Evolutionary conservation across 495 filamentous ascomycete genomes (phyloP), one percentile per base, ranked within the genome.

Genomic region (Aspergillus sclerotioniger): DNA sequence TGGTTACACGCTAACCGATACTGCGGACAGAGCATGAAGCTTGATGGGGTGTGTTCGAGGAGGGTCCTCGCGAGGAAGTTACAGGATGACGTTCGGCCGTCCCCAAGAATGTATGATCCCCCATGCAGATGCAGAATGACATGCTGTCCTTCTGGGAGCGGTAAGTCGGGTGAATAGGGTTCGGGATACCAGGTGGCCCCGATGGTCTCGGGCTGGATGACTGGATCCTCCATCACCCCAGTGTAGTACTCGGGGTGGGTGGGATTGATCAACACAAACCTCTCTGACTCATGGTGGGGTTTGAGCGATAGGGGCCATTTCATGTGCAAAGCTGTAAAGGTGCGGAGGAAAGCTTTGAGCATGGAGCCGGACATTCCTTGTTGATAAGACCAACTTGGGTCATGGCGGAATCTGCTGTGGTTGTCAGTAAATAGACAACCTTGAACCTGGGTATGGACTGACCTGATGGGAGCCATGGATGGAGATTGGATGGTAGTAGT

Each of bases 1-100:
- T 56, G 62, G 41, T 68, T 54, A 17, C 52, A 28, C 1, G 46
- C 46, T 6, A 49, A 20, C 16, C 46, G 46, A n/a, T 49, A 49
- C 21, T 49, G 46, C 5, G 25, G 10, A 20, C 46, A 49, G 20
- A 49, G 21, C 21, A 49, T 21, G n/a, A 15, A 29, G 17, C 46
- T 28, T 21, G 46, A 17, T 0, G 46, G 20, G 46, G 46, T 49
- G 20, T 49, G 46, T 28, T 21, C 29, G 20, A 49, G 46, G n/a
- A 49, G 46, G 21, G 19, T 49, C 21, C 31, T 28, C 1, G 46
- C 46, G 8, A 49, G 46, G 8, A 49, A 49, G 46, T 29, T 49
- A 20, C 46, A 49, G 8, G 46, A 49, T 0, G 46, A 49, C 21
- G 7, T 28, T 8, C 46, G 46, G 5, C 46, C 46, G 8, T 49